Percentiles rank a stretch among this genome's conserved stretches.
phyloP scores from a whole-genome alignment of 441 rosid genomes.

The Theobroma grandiflorum region DNA sequence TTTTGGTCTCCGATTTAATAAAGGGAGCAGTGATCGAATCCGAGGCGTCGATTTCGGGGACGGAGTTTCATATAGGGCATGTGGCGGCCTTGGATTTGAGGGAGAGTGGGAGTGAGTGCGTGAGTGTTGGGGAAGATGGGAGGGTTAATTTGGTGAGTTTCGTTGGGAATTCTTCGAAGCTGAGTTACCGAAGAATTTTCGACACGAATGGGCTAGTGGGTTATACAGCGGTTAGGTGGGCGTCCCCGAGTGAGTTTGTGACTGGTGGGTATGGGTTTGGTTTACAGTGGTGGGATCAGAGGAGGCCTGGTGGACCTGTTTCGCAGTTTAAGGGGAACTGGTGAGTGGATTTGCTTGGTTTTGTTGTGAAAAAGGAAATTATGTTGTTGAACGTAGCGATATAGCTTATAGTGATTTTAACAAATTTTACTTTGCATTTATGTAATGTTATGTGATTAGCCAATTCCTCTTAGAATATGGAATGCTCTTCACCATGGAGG shows the following conservation, averaged over 20 bases:
- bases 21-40: conserved; percentile 45
- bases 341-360: conserved; percentile 46
- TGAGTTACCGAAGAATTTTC: conserved; percentile 56
- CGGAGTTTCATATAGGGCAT: conserved; percentile 64
- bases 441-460: background rate
- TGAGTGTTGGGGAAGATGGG: conserved; percentile 89
- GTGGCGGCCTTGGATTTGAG: conserved; percentile 70
- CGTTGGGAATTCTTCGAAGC: conserved; percentile 37
- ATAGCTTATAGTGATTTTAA: background rate
- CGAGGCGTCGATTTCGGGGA: conserved; percentile 43
- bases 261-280: conserved; percentile 89
- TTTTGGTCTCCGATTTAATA: conserved; percentile 45
- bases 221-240: conserved; percentile 84
- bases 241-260: conserved; percentile 81
- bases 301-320: conserved; percentile 73
- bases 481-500: background rate
- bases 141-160: conserved; percentile 79
- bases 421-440: background rate
- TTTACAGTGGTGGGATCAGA: conserved; percentile 90
- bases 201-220: conserved; percentile 80
- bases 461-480: background rate
- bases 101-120: conserved; percentile 66
- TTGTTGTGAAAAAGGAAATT: background rate
- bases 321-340: conserved; percentile 78
- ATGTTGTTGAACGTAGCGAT: background rate